Percentiles rank a stretch among this genome's conserved stretches.
These are phyloP conservation scores for Plasmodium gaboni DNA, from an alignment of 169 alveolate genomes.

Conservation along the genomic window DNA sequence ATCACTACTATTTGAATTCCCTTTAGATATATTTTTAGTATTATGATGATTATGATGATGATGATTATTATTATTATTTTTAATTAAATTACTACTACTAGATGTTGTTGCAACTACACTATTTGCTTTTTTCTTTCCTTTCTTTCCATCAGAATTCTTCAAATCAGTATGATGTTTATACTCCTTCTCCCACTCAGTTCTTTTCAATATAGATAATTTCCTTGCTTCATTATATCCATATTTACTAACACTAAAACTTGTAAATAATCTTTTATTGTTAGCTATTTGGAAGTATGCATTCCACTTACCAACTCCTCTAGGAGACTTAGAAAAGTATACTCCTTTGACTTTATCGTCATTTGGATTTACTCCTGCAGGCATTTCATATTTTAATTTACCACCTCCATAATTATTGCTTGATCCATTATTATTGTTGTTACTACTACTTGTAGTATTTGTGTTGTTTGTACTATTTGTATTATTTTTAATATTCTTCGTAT, in stretches of 20 bases:
- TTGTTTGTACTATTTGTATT: not conserved
- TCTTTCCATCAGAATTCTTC: slow-evolving; percentile 45
- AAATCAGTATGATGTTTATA: slow-evolving; percentile 68
- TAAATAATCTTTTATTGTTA: slow-evolving; percentile 59
- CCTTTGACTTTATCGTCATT: slow-evolving; percentile 72
- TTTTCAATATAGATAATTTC: slow-evolving; percentile 54
- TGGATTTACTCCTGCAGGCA: slow-evolving; percentile 72
- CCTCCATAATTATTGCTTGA: slow-evolving; percentile 18
- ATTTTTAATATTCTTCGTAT: slow-evolving; percentile 9
- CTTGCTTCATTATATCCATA: slow-evolving; percentile 70
- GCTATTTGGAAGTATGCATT: slow-evolving; percentile 72
- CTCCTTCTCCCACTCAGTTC: slow-evolving; percentile 74
- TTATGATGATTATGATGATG: no score
- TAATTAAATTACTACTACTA: slow-evolving; percentile 11
- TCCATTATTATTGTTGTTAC: slow-evolving; percentile 8
- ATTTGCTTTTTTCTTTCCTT: slow-evolving; percentile 44
- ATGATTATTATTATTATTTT: slow-evolving; percentile 4
- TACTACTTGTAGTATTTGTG: not conserved
- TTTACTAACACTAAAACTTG: slow-evolving; percentile 72
- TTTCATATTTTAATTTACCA: slow-evolving; percentile 66
- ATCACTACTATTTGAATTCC: slow-evolving; percentile 39
- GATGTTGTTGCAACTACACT: not conserved
- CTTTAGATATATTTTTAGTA: slow-evolving; percentile 5
- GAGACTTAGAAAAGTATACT: slow-evolving; percentile 63
- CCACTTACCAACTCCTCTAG: slow-evolving; percentile 75